Percentiles rank a stretch among this genome's conserved stretches.
phyloP scores from a whole-genome alignment of 1,284 basidiomycete genomes.

The Singerocomus inundabilis region DNA sequence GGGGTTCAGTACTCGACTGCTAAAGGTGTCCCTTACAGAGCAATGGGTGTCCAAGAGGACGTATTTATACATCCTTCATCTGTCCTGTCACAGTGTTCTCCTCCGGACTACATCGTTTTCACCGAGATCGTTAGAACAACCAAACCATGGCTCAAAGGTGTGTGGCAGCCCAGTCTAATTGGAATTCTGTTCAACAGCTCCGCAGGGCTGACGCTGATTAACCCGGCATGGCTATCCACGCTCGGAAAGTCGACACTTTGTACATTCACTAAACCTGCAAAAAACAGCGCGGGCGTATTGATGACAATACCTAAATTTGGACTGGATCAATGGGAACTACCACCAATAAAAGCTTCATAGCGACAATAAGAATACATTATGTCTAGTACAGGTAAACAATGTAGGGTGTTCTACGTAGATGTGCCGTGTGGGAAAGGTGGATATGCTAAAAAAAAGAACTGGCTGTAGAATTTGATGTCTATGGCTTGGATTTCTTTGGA shows the following conservation, averaged over 20 bases:
- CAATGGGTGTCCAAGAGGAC: conserved; percentile 81
- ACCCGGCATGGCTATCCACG: conserved; percentile 85
- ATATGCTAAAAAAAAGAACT: neutral
- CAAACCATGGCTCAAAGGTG: conserved; percentile 82
- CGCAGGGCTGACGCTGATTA: conserved; percentile 79
- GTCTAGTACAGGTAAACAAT: conserved; percentile 8
- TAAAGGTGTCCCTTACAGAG: conserved; percentile 82
- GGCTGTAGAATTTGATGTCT: conserved; percentile 7
- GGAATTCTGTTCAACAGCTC: conserved; percentile 1
- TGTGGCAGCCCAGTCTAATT: conserved; percentile 8
- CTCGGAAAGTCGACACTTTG: conserved; percentile 81
- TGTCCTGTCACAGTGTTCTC: conserved; percentile 64
- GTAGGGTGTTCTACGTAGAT: conserved; percentile 10
- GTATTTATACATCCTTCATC: conserved; percentile 94
- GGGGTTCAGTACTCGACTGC: conserved; percentile 74
- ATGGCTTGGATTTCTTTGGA: conserved; percentile 38
- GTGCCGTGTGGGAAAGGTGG: neutral
- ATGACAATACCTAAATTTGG: conserved; percentile 84
- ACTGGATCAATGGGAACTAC: conserved; percentile 81
- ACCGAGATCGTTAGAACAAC: conserved; percentile 78
- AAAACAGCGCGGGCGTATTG: conserved; percentile 60
- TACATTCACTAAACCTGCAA: conserved; percentile 84
- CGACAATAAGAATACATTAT: conserved; percentile 21
- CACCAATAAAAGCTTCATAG: conserved; percentile 57
- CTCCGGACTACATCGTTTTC: conserved; percentile 89